Conservation (phyloP, 805 yeast genomes). For the Lachancea meyersii region DNA sequence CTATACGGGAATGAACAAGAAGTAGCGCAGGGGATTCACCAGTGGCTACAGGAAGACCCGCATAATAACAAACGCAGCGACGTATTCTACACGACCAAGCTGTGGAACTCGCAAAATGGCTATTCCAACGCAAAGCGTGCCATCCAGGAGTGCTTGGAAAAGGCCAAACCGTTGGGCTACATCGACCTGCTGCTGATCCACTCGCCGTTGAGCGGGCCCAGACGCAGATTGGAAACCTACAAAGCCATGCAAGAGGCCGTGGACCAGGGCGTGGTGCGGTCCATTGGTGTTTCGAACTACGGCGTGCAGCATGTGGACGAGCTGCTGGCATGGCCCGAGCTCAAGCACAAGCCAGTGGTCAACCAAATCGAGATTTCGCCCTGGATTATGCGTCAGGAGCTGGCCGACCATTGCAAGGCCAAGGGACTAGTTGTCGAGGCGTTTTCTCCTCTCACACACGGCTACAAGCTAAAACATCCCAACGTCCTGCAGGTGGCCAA, state of each 20-base stretch:
- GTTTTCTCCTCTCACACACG: constrained; percentile 71
- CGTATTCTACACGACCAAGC: constrained; percentile 61
- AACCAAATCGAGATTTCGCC: constrained; percentile 84
- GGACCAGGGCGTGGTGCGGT: constrained; percentile 48
- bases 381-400: constrained; percentile 64
- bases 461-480: constrained; percentile 51
- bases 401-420: constrained; percentile 53
- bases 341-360: constrained; percentile 57
- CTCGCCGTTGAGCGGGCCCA: constrained; percentile 48
- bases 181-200: constrained; percentile 69
- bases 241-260: constrained; percentile 70
- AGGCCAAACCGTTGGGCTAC: constrained; percentile 52
- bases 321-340: constrained; percentile 49
- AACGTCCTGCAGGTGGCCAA: constrained; percentile 44
- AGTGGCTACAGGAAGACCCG: constrained; percentile 45
- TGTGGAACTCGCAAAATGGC: constrained; percentile 65
- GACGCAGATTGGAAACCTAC: constrained; percentile 55
- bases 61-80: constrained; percentile 43
- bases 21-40: constrained; percentile 51
- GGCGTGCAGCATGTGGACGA: constrained; percentile 56
- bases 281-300: constrained; percentile 77
- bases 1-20: constrained; percentile 60
- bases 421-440: constrained; percentile 63
- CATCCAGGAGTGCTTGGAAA: constrained; percentile 46
- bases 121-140: constrained; percentile 52